Base-by-base conservation (phyloP, 2,329 filamentous ascomycete genomes). In the Pyricularia sp. region DNA sequence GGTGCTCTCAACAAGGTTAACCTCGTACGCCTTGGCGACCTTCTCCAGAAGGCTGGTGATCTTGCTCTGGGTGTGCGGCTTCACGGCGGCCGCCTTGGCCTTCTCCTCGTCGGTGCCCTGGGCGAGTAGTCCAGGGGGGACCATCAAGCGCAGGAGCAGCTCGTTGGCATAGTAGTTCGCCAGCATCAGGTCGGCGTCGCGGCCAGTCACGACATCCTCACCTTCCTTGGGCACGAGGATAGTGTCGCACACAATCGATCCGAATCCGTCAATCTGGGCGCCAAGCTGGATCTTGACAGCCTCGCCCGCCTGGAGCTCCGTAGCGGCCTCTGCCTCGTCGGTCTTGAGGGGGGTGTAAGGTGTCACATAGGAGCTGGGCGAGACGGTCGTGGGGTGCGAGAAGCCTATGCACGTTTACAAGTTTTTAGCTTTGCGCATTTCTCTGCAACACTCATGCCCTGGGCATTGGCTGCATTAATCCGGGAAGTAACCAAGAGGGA, bases 221-320 rank as follows among this genome's bases (percentile, higher is more conserved):
- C 85, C 84, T 72, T 82, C 81, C 68, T 82, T 76, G 62, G 82
- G 81, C 63, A 96, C 88, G 66, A 97, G 77, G 70, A 97, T 83
- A 66, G 91, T 96, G 78, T 97, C 90, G 79, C 94, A 97, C 71
- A 97, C 90, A 75, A 99, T 97, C 70, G 93, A 90, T 71, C 91
- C 92, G 74, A 97, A 96, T 65, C 94, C 94, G 79, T 97, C 70
- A 69, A 99, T 97, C 81, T 99, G 94, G 64, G 94, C 94, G 73
- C 94, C 94, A n/a, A 99, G 86, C 80, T 99, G 94, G 76, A 99
- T 94, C 86, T 99, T 99, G 79, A 96, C 84, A 67, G 90, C 80
- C 80, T 99, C 94, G 68, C 88, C 89, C 63, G 88, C 84, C 81
- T 96, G 90, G 71, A 99, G 83, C 73, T 88, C 86, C 62, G 84